Evolutionary conservation across 257 asterid genomes (phyloP), one percentile per base, ranked within the genome.

Genomic region (Solanum clarkiae): DNA sequence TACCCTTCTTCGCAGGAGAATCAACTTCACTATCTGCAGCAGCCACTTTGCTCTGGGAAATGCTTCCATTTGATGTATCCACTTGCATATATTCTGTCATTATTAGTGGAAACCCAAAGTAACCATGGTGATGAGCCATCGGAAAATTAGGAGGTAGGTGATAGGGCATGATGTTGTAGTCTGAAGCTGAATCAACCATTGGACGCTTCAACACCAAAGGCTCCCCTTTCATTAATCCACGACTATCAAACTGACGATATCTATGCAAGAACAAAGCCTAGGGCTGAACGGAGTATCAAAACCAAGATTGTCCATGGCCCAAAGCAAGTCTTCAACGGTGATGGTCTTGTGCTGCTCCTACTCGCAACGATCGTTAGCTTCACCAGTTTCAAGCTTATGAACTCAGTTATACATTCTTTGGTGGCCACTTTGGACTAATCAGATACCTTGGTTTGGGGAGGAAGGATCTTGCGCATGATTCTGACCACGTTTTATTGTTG

Each of bases 261-360:
- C 99, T 96, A 85, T 93, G 97, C 14, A 96, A 90, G 93, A 90
- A 96, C 11, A 96, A 63, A 1, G 98, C 94, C 82, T 94, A 90
- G 0, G 99, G 98, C 92, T 95, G 98, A 36, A 95, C 92, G 90
- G 93, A 95, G 91, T 95, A n/a, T 94, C 98, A 24, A 93, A 96
- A 0, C 99, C 99, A 16, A 96, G 96, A 87, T 94, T 92, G 93
- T 97, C 94, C 99, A 96, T 96, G 18, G 99, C 98, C 99, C 99
- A 96, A 12, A 96, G 90, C 47, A 95, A 93, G 77, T 96, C 98
- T 90, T 96, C 99, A 0, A 97, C 98, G 0, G 99, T 96, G 89
- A 96, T 95, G 51, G 99, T 96, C 93, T 96, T 96, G 62, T 98
- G 88, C 89, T 96, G 98, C 94, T 96, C 99, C 5, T 92, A 89